phyloP scores from a whole-genome alignment of 257 asterid genomes.

The Vinca minor region DNA sequence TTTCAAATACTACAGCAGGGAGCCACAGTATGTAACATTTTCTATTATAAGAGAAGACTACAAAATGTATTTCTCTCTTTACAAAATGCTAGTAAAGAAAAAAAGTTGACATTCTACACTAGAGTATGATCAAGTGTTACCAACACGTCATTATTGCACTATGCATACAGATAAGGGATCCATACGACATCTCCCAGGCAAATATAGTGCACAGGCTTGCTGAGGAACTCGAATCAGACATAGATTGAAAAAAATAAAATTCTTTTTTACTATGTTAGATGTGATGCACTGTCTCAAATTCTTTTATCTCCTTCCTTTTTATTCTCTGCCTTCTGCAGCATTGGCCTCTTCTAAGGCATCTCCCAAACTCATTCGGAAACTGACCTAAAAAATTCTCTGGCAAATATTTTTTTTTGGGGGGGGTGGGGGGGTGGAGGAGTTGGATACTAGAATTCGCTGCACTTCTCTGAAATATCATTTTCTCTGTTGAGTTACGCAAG shows the following conservation, averaged over 20 bases:
- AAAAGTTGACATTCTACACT: background rate
- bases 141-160: background rate
- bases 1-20: background rate
- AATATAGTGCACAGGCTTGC: background rate
- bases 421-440: too few relatives aligned
- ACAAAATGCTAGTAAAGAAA: background rate
- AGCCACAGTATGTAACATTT: background rate
- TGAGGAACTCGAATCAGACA: background rate
- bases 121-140: background rate
- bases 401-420: too few relatives aligned
- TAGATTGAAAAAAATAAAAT: background rate
- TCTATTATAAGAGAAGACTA: background rate
- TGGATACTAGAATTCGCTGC: too few relatives aligned
- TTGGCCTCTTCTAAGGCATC: too few relatives aligned
- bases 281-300: too few relatives aligned
- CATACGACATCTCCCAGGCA: background rate
- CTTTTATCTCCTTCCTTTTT: too few relatives aligned
- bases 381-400: too few relatives aligned
- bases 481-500: too few relatives aligned
- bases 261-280: background rate
- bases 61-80: slow-evolving; percentile 1
- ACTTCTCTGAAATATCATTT: too few relatives aligned
- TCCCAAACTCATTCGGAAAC: too few relatives aligned
- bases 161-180: background rate
- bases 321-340: too few relatives aligned